Conservation (phyloP, 345 rosid genomes). For the Crucihimalaya himalaica region DNA sequence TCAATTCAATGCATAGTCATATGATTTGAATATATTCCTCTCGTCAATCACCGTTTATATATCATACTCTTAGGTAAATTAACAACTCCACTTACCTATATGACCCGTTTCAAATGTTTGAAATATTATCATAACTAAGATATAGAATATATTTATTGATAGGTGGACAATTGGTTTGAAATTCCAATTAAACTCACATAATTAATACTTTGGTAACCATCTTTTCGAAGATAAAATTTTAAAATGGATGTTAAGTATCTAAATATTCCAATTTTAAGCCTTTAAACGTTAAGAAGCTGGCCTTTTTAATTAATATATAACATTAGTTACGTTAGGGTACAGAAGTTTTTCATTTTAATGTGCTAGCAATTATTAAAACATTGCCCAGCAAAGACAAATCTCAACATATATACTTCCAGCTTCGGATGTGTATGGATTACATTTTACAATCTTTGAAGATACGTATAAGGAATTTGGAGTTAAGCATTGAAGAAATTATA, state of each 20-base stretch:
- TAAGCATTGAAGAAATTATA: conserved; percentile 24
- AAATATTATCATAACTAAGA: background rate
- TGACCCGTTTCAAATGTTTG: conserved; percentile 32
- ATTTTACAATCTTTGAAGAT: conserved; percentile 25
- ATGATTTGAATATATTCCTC: background rate
- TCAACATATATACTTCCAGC: background rate
- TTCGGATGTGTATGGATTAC: conserved; percentile 5
- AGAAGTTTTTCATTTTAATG: background rate
- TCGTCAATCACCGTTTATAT: background rate
- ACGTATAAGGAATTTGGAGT: conserved; percentile 32
- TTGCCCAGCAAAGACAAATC: background rate
- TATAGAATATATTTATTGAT: background rate
- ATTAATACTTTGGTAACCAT: background rate
- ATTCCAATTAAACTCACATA: background rate
- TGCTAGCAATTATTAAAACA: background rate
- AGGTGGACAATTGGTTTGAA: background rate
- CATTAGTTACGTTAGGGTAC: background rate
- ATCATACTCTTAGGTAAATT: background rate
- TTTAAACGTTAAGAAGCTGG: background rate
- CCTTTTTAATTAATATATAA: background rate
- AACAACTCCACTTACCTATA: conserved; percentile 31
- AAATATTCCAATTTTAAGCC: background rate
- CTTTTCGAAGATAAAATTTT: background rate
- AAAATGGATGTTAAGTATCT: background rate
- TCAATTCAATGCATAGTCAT: background rate